Conservation (phyloP, 179 eudicot genomes). For the Silene vulgaris region DNA sequence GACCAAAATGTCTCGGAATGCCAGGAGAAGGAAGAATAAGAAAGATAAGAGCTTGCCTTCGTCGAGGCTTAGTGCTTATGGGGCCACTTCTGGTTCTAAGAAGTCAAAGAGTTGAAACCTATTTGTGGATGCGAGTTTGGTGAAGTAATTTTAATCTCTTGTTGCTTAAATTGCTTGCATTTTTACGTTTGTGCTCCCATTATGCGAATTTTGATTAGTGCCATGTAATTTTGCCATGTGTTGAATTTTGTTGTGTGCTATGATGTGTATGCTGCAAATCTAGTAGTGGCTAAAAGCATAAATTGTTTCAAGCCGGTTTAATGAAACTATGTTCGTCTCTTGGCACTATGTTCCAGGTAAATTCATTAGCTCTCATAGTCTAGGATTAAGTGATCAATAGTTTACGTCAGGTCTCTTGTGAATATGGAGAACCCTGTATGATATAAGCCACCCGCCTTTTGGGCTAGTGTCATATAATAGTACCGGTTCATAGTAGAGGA, state of each 20-base stretch:
- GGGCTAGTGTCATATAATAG: neutral
- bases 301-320: neutral
- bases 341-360: neutral
- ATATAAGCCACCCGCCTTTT: neutral
- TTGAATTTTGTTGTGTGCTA: neutral
- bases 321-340: neutral
- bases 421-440: neutral
- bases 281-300: neutral
- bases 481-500: neutral
- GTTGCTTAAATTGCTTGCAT: slow-evolving; percentile 3
- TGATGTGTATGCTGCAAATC: neutral
- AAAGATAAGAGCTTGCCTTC: slow-evolving; percentile 42
- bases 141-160: slow-evolving; percentile 15
- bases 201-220: neutral
- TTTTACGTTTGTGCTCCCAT: neutral
- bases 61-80: slow-evolving; percentile 56
- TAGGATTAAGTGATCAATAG: neutral
- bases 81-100: slow-evolving; percentile 44
- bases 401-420: neutral
- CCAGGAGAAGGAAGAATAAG: slow-evolving; percentile 47
- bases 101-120: slow-evolving; percentile 39
- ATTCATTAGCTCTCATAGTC: neutral
- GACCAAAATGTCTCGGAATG: slow-evolving; percentile 39
- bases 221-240: neutral
- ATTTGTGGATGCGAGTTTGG: neutral